These are phyloP conservation scores for Hanseniaspora singularis DNA, from an alignment of 805 yeast genomes.

Conservation along the genomic window DNA sequence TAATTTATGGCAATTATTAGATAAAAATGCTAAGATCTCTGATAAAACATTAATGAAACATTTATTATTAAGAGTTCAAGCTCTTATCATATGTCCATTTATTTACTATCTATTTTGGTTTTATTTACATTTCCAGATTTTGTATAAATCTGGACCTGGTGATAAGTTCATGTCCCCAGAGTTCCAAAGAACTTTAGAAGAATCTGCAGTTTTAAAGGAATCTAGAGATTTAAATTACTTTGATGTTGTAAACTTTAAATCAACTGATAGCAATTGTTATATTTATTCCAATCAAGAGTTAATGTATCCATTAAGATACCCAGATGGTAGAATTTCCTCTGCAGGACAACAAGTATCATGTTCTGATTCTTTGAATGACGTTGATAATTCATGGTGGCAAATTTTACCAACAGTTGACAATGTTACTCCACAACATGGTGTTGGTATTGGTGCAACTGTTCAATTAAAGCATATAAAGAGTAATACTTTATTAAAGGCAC, in stretches of 20 bases:
- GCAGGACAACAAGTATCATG: constrained; percentile 73
- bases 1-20: constrained; percentile 83
- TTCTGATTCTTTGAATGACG: constrained; percentile 49
- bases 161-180: constrained; percentile 89
- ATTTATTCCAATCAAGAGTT: constrained; percentile 50
- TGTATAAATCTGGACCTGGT: constrained; percentile 87
- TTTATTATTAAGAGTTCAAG: constrained; percentile 57
- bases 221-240: constrained; percentile 62
- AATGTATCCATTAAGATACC: constrained; percentile 81
- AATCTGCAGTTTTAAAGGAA: constrained; percentile 60
- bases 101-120: constrained; percentile 78
- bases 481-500: constrained; percentile 68
- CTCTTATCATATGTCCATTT: constrained; percentile 70
- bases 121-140: constrained; percentile 73
- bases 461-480: constrained; percentile 76
- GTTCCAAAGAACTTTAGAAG: constrained; percentile 85
- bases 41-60: constrained; percentile 50
- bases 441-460: constrained; percentile 58
- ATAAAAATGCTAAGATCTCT: constrained; percentile 53
- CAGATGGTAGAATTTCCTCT: constrained; percentile 90
- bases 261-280: constrained; percentile 64
- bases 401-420: constrained; percentile 51
- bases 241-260: constrained; percentile 67
- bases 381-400: constrained; percentile 73
- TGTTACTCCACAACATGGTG: constrained; percentile 35